Percentiles rank a stretch among this genome's conserved stretches.
These are phyloP conservation scores for Coleophoma crateriformis DNA, from an alignment of 2,329 filamentous ascomycete genomes.

Conservation along the genomic window DNA sequence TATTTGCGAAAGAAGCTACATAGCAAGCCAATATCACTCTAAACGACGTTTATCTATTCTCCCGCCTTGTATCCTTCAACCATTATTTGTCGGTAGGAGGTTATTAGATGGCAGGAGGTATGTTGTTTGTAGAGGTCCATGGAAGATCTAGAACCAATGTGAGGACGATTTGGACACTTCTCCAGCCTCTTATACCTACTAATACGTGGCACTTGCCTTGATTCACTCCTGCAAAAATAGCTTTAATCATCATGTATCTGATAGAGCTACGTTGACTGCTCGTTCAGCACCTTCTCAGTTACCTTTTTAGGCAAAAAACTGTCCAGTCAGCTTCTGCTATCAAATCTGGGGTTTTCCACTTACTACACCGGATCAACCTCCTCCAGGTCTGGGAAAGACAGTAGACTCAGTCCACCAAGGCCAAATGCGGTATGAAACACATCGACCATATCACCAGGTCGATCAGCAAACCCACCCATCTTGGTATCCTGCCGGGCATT, in stretches of 20 bases:
- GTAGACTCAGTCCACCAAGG: constrained; percentile 77
- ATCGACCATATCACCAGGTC: constrained; percentile 92
- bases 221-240: too few species aligned
- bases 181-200: too few species aligned
- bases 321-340: constrained; percentile 8
- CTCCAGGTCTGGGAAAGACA: constrained; percentile 70
- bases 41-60: constrained; percentile 45
- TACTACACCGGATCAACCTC: constrained; percentile 86
- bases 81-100: constrained; percentile 47
- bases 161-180: too few species aligned
- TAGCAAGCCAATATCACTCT: constrained; percentile 27
- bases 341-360: constrained; percentile 22
- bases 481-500: constrained; percentile 65
- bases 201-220: too few species aligned
- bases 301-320: constrained; percentile 69
- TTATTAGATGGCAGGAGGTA: constrained; percentile 67
- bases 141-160: too few species aligned
- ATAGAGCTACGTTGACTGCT: constrained; percentile 17
- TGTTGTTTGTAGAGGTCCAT: too few species aligned
- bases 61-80: constrained; percentile 66
- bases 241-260: too few species aligned
- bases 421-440: constrained; percentile 95
- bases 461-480: constrained; percentile 79
- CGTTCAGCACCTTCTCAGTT: constrained; percentile 51
- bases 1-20: constrained; percentile 16